A percentile compares a stretch with the other conserved stretches of the same genome.
Evolutionary conservation across 805 yeast species (phyloP).

Genomic region (Myxozyma lipomycoides): DNA sequence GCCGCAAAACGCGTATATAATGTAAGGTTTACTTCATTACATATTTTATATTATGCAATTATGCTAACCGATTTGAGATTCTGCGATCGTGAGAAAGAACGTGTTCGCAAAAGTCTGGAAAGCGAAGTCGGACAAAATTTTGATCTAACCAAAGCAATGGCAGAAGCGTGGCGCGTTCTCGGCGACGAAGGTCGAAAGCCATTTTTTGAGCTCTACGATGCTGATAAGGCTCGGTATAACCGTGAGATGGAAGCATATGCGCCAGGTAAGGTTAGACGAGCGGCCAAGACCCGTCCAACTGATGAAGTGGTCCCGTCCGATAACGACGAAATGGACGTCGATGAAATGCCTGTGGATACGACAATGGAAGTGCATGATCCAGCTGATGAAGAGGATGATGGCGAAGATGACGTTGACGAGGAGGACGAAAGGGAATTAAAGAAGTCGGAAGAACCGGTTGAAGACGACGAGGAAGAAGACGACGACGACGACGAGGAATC

Average conservation of each 20-base stretch:
- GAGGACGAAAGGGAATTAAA: neutral
- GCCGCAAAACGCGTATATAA: slow-evolving; percentile 84
- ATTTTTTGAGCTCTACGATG: slow-evolving; percentile 69
- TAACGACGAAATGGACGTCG: neutral
- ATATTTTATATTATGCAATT: neutral
- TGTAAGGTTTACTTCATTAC: slow-evolving; percentile 33
- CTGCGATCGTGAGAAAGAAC: slow-evolving; percentile 81
- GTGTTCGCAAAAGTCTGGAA: slow-evolving; percentile 56
- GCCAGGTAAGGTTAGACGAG: slow-evolving; percentile 8
- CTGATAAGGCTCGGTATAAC: slow-evolving; percentile 71
- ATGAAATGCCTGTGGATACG: neutral
- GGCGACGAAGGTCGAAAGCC: slow-evolving; percentile 66
- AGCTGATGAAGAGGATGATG: neutral
- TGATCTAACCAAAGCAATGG: slow-evolving; percentile 72
- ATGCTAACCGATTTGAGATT: slow-evolving; percentile 39
- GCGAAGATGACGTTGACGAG: neutral
- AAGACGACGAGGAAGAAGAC: slow-evolving; percentile 13
- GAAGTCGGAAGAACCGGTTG: neutral
- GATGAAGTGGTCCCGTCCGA: neutral
- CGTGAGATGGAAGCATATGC: slow-evolving; percentile 55
- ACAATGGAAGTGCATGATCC: neutral
- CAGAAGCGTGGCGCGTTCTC: slow-evolving; percentile 81
- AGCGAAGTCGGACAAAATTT: slow-evolving; percentile 39
- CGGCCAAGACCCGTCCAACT: neutral
- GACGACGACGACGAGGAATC: slow-evolving; percentile 25